Evolutionary conservation across 2,329 filamentous ascomycete species (phyloP).

Genomic region (Pleoardoris graminearum): DNA sequence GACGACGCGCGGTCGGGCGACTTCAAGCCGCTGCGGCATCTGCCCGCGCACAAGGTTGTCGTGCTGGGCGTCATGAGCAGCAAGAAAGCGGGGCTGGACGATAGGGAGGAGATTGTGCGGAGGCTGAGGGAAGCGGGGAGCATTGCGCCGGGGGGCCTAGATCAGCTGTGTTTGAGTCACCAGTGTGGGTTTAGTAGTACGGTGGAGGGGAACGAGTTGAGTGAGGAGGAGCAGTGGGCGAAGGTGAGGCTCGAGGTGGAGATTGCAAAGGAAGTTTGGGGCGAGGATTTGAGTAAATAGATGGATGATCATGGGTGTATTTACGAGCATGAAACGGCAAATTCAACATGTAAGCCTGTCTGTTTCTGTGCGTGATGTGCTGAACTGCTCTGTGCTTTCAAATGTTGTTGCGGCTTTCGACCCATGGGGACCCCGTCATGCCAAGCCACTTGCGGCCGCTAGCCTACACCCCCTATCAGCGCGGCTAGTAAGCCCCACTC

Average conservation of each 20-base stretch:
- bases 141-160: conserved; percentile 56
- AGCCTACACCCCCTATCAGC: no score
- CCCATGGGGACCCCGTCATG: no score
- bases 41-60: conserved; percentile 59
- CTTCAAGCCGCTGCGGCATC: conserved; percentile 58
- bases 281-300: conserved; percentile 49
- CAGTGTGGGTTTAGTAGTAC: conserved; percentile 64
- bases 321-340: no score
- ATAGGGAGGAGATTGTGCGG: conserved; percentile 48
- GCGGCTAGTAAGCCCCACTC: no score
- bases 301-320: background rate
- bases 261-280: conserved; percentile 63
- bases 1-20: conserved; percentile 61
- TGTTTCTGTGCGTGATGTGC: no score
- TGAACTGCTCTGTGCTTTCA: no score
- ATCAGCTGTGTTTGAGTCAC: conserved; percentile 60
- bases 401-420: no score
- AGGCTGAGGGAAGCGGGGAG: conserved; percentile 44
- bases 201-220: conserved; percentile 60
- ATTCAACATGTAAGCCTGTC: background rate
- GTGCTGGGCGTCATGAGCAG: conserved; percentile 60
- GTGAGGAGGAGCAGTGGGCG: conserved; percentile 61
- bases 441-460: no score
- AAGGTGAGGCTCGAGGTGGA: conserved; percentile 60
- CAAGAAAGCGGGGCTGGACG: conserved; percentile 62